phyloP scores from a whole-genome alignment of 371 early-diverging fungal genomes.

The Saksenaea vasiformis region DNA sequence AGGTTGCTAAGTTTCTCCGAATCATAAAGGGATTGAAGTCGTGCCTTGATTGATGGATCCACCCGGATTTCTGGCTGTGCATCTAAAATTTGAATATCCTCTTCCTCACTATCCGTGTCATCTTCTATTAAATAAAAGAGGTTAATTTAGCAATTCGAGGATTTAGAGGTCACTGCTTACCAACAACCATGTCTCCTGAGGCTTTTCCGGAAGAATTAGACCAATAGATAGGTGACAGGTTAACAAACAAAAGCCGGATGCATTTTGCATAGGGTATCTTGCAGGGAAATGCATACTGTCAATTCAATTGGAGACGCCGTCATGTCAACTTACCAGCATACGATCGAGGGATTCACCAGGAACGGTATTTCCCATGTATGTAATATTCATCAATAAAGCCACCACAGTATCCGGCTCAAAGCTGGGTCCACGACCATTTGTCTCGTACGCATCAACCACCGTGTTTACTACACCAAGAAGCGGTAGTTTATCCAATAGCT shows the following conservation, averaged over 20 bases:
- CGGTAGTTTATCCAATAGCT: slow-evolving; percentile 6
- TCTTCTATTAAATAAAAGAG: slow-evolving; percentile 2
- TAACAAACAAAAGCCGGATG: slow-evolving; percentile 21
- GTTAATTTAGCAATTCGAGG: neutral
- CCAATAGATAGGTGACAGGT: slow-evolving; percentile 28
- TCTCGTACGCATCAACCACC: slow-evolving; percentile 6
- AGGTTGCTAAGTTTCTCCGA: slow-evolving; percentile 47
- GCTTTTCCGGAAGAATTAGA: slow-evolving; percentile 20
- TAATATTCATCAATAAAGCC: slow-evolving; percentile 38
- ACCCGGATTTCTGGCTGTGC: slow-evolving; percentile 14
- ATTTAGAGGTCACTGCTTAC: slow-evolving; percentile 7
- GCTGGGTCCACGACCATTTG: slow-evolving; percentile 2
- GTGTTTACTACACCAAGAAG: slow-evolving; percentile 16
- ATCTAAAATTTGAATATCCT: slow-evolving; percentile 34
- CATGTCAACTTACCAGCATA: slow-evolving; percentile 11
- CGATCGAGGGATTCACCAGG: slow-evolving; percentile 16
- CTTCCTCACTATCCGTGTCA: slow-evolving; percentile 29
- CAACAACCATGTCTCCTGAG: slow-evolving; percentile 21
- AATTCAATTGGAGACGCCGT: neutral
- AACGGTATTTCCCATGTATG: slow-evolving; percentile 21
- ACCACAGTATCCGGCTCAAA: slow-evolving; percentile 13
- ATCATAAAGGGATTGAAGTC: slow-evolving; percentile 51
- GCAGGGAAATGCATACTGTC: neutral
- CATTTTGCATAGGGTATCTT: slow-evolving; percentile 26
- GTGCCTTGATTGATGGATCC: slow-evolving; percentile 45